These are phyloP conservation scores for Quercus ilex DNA, from an alignment of 306 rosid species.

Conservation along the genomic window DNA sequence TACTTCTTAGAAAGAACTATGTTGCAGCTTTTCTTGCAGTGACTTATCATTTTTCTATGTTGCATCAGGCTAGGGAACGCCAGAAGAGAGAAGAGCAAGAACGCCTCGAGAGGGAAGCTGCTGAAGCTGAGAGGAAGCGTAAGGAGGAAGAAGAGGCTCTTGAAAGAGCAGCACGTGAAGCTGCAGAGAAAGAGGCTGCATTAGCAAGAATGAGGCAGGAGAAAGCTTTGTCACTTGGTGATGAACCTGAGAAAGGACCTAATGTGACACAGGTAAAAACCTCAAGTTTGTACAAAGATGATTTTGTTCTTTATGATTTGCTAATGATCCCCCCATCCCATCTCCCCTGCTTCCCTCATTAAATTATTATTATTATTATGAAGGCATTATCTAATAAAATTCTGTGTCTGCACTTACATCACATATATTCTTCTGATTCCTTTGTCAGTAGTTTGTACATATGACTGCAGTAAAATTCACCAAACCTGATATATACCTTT, in stretches of 20 bases:
- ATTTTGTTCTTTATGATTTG: slow-evolving; percentile 7
- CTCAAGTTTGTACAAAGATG: slow-evolving; percentile 8
- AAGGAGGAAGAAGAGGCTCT: slow-evolving; percentile 89
- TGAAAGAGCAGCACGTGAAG: slow-evolving; percentile 86
- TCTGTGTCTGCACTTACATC: background rate
- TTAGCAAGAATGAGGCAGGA: slow-evolving; percentile 72
- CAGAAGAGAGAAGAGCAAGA: slow-evolving; percentile 93
- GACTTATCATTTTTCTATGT: slow-evolving; percentile 21
- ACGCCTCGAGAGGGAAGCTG: slow-evolving; percentile 90
- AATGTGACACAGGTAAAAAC: slow-evolving; percentile 74
- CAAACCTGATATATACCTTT: background rate
- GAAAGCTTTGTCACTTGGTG: slow-evolving; percentile 83
- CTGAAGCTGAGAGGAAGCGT: slow-evolving; percentile 83
- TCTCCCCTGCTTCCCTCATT: background rate
- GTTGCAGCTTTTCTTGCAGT: slow-evolving; percentile 13
- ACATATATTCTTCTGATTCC: background rate
- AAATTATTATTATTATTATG: background rate
- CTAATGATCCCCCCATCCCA: background rate
- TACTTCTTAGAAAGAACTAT: slow-evolving; percentile 15
- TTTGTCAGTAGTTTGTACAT: background rate
- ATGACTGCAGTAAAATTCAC: background rate
- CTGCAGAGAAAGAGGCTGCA: slow-evolving; percentile 82
- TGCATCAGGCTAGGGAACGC: slow-evolving; percentile 82
- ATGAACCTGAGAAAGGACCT: slow-evolving; percentile 93
- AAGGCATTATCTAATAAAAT: background rate